Conservation (phyloP, 2,329 filamentous ascomycete species). For the Fusarium sp. region DNA sequence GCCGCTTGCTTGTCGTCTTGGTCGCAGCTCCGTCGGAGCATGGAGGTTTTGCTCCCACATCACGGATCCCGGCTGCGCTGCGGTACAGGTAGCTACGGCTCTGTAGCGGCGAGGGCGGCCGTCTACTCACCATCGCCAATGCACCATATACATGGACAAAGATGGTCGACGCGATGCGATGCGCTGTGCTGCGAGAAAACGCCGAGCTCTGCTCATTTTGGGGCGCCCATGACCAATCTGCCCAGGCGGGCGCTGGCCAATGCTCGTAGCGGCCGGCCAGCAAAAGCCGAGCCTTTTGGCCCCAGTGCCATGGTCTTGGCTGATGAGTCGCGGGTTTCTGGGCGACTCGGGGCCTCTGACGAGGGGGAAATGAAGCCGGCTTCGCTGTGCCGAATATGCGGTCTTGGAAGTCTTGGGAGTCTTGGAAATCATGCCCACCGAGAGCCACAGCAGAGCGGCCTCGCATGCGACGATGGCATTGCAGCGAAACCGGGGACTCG, state of each 20-base stretch:
- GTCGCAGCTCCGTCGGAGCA: not conserved
- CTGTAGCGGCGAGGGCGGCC: slow-evolving; percentile 5
- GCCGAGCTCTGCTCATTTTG: slow-evolving; percentile 5
- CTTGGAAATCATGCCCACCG: slow-evolving; percentile 29
- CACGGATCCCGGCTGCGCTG: not conserved
- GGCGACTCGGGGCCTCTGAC: slow-evolving; percentile 33
- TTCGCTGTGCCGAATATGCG: slow-evolving; percentile 41
- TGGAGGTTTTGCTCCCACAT: not conserved
- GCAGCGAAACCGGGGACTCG: slow-evolving; percentile 9
- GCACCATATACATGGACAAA: not conserved
- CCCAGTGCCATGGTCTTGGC: slow-evolving; percentile 44
- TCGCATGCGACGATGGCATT: not conserved
- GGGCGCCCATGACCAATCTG: slow-evolving; percentile 28
- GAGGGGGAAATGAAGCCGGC: slow-evolving; percentile 41
- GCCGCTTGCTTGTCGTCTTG: slow-evolving; percentile 16
- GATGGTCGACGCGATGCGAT: slow-evolving; percentile 15
- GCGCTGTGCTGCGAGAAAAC: not conserved
- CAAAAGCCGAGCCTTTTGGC: slow-evolving; percentile 36
- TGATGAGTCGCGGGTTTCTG: slow-evolving; percentile 39
- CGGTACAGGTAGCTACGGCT: slow-evolving; percentile 1
- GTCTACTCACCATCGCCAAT: slow-evolving; percentile 11
- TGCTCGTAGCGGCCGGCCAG: slow-evolving; percentile 26
- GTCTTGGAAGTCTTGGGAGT: slow-evolving; percentile 42
- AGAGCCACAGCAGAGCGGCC: slow-evolving; percentile 23
- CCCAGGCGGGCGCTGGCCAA: slow-evolving; percentile 32